Percentiles rank a stretch among this genome's conserved stretches.
phyloP scores from a whole-genome alignment of 2,329 filamentous ascomycete species.

The Malbranchea cinnamomea region DNA sequence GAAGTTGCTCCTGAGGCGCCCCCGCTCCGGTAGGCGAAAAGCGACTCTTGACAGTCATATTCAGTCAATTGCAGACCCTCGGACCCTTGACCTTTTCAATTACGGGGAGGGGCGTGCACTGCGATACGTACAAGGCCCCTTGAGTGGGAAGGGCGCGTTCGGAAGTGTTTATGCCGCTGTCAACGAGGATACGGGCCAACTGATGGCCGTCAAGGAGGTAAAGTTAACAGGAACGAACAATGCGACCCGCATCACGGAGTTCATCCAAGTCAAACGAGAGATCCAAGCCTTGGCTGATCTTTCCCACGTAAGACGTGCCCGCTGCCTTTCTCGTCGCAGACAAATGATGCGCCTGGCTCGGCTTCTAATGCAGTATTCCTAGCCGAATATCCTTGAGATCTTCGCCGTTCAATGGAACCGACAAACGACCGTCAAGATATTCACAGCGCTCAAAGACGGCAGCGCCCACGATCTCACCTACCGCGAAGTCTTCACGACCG shows the following conservation, averaged over 20 bases:
- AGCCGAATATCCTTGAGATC: constrained; percentile 9
- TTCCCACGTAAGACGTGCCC: constrained; percentile 2
- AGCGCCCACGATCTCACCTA: not conserved
- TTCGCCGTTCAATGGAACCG: constrained; percentile 5
- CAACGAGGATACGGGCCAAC: constrained; percentile 7
- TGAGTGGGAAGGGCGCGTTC: constrained; percentile 10
- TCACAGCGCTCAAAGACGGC: constrained; percentile 8
- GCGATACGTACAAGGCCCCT: constrained; percentile 6
- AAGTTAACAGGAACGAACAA: not conserved
- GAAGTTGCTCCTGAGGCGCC: too few species aligned
- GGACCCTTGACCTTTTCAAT: too few species aligned
- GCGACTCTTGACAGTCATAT: too few species aligned
- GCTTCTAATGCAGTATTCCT: too few species aligned
- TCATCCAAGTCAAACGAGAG: constrained; percentile 2
- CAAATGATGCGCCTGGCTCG: too few species aligned
- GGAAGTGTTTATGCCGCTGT: constrained; percentile 9
- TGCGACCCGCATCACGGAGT: not conserved
- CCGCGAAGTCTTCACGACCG: not conserved
- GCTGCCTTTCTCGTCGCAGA: too few species aligned
- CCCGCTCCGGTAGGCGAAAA: too few species aligned
- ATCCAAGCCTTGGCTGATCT: not conserved
- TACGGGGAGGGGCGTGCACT: too few species aligned
- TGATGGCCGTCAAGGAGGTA: constrained; percentile 9
- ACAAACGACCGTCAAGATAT: constrained; percentile 6
- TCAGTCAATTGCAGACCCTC: too few species aligned